Percentiles rank a stretch among this genome's conserved stretches.
phyloP scores from a whole-genome alignment of 139 green algal species.

The Chlorella sp. region DNA sequence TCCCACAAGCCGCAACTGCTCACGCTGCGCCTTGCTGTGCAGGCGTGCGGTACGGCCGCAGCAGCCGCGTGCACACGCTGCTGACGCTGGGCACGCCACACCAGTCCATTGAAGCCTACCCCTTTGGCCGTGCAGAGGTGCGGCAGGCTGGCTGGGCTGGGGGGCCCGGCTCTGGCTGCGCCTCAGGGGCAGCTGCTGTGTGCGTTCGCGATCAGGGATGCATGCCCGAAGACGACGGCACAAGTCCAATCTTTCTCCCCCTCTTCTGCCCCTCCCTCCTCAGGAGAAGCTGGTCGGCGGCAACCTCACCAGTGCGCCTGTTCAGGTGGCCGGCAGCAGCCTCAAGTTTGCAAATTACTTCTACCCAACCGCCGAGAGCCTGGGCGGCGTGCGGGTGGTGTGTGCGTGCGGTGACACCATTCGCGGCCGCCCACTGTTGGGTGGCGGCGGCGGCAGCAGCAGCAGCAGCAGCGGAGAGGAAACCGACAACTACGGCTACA shows the following conservation, averaged over 20 bases:
- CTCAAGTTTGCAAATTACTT: constrained; percentile 56
- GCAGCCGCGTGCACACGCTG: constrained; percentile 38
- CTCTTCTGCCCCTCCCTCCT: background rate
- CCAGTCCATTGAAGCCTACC: constrained; percentile 48
- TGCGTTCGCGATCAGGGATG: too few species aligned
- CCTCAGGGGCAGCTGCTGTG: too few species aligned
- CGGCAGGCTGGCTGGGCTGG: background rate
- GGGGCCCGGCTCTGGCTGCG: too few species aligned
- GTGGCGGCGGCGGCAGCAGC: background rate
- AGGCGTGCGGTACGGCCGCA: constrained; percentile 31
- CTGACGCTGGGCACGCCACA: constrained; percentile 63
- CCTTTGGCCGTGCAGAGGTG: constrained; percentile 42
- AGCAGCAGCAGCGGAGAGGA: background rate
- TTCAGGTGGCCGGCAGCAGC: constrained; percentile 26
- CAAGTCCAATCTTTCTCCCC: too few species aligned
- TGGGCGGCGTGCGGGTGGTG: constrained; percentile 38
- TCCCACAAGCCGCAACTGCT: too few species aligned
- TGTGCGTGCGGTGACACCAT: constrained; percentile 41
- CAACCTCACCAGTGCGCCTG: background rate
- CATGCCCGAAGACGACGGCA: too few species aligned
- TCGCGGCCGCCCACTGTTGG: constrained; percentile 8
- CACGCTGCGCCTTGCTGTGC: background rate
- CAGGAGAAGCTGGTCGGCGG: background rate
- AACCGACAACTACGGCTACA: background rate
- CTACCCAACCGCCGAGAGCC: constrained; percentile 35